phyloP scores from a whole-genome alignment of 306 rosid genomes.

The Senna siamea region DNA sequence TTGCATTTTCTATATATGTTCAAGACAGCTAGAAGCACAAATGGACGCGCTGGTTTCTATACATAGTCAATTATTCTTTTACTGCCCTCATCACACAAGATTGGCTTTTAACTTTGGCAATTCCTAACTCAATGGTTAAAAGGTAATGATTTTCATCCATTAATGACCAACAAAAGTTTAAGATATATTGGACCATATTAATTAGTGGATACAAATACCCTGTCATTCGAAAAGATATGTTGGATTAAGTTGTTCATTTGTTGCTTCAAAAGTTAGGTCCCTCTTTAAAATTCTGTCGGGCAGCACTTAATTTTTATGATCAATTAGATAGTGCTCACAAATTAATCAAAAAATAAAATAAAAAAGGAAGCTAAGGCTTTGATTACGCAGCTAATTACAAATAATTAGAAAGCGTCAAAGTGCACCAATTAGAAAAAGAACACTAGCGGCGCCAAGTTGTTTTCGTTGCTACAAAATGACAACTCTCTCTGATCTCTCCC shows the following conservation, averaged over 20 bases:
- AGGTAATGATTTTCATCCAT: background rate
- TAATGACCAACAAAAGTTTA: background rate
- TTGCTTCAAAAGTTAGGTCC: slow-evolving; percentile 30
- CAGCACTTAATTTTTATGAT: background rate
- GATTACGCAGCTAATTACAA: background rate
- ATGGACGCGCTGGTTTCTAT: background rate
- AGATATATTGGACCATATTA: slow-evolving; percentile 3
- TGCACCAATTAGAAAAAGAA: too few relatives aligned
- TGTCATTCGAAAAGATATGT: slow-evolving; percentile 52
- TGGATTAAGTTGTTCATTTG: slow-evolving; percentile 35
- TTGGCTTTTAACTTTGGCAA: background rate
- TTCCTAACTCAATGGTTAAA: slow-evolving; percentile 21
- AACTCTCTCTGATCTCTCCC: too few relatives aligned
- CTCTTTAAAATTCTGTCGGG: slow-evolving; percentile 32
- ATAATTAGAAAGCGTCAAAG: too few relatives aligned
- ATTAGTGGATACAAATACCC: slow-evolving; percentile 17
- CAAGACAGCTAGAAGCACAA: background rate
- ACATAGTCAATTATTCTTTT: background rate
- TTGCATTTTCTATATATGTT: background rate
- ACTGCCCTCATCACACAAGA: background rate
- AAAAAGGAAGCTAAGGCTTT: background rate
- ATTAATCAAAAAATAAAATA: background rate
- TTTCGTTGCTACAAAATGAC: too few relatives aligned
- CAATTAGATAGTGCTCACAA: background rate
- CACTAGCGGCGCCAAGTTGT: too few relatives aligned